Evolutionary conservation across 306 rosid species (phyloP), one percentile per base, ranked within the genome.

Genomic region (Vigna radiata): DNA sequence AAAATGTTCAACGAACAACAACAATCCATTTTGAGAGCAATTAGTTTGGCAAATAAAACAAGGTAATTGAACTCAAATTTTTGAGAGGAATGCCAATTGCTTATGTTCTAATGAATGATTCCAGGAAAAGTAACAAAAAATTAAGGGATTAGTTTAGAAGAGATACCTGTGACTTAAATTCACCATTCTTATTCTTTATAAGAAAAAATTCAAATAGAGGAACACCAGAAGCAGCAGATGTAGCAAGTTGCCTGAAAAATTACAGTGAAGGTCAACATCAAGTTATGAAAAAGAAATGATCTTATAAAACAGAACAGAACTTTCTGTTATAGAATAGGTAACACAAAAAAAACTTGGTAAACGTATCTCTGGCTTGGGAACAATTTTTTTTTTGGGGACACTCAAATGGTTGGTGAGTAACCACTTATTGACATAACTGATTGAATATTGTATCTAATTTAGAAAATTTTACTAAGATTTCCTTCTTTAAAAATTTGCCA

Each of bases 121-220:
- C 29, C n/a, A 17, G 49, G 4, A 63, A 31, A 37, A 7, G 37
- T 37, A 8, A n/a, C 4, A 39, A 41, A 8, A 64, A 8, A 17
- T 17, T 64, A 18, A 37, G 27, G 46, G 68, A 17, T 18, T 49
- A 39, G 31, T 39, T 44, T 16, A 39, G 70, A 36, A 29, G 13
- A 14, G 46, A 15, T 62, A 62, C 70, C 70, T 64, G 50, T 39
- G 70, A 39, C 70, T 64, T 64, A 64, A 64, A 64, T 64, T 64
- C 50, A 39, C 31, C 70, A 17, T 39, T 64, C 50, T 64, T 39
- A 18, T 39, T 64, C 50, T 64, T 39, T 0, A 29, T 39, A 17
- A 64, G 50, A 39, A 66, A 66, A 43, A 66, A 11, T 43, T 41
- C 71, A 66, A 66, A 66, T 64, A 66, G 33, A 66, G 71, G 71